A percentile compares a stretch with the other conserved stretches of the same genome.
Evolutionary conservation across 495 filamentous ascomycete genomes (phyloP).

Genomic region (Trichoderma asperelloides): DNA sequence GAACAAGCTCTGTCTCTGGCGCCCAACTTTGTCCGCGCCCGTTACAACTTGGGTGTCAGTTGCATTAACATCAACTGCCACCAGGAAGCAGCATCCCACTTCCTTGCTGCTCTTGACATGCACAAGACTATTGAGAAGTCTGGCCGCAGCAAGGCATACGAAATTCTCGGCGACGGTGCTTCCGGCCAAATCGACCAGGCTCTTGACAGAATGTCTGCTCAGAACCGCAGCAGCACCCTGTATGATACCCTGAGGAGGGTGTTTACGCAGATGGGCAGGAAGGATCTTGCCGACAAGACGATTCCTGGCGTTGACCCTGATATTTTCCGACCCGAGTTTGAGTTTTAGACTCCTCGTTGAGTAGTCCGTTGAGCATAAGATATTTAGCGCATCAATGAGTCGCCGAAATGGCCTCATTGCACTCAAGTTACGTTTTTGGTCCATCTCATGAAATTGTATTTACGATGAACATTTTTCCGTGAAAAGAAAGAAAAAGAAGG

Average conservation of each 20-base stretch:
- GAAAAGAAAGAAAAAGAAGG: too few species aligned
- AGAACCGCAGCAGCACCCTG: constrained; percentile 94
- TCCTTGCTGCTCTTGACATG: constrained; percentile 93
- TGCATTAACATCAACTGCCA: constrained; percentile 98
- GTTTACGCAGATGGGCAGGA: constrained; percentile 85
- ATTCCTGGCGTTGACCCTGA: constrained; percentile 85
- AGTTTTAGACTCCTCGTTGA: constrained; percentile 30
- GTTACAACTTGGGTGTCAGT: constrained; percentile 91
- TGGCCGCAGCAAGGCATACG: constrained; percentile 68
- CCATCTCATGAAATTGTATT: background rate
- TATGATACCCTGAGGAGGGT: constrained; percentile 89
- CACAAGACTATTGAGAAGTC: constrained; percentile 87
- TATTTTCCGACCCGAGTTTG: constrained; percentile 60
- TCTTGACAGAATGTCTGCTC: constrained; percentile 70
- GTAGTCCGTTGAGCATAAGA: background rate
- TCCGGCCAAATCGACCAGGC: constrained; percentile 52
- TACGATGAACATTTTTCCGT: background rate
- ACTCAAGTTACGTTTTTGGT: background rate
- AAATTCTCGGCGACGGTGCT: constrained; percentile 61
- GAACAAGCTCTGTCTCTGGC: constrained; percentile 80
- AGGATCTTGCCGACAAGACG: constrained; percentile 81
- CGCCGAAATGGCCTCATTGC: background rate
- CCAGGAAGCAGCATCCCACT: constrained; percentile 83
- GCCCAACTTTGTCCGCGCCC: constrained; percentile 90
- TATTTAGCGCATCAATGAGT: background rate